phyloP scores from a whole-genome alignment of 345 rosid species.

The Reutealis trisperma region DNA sequence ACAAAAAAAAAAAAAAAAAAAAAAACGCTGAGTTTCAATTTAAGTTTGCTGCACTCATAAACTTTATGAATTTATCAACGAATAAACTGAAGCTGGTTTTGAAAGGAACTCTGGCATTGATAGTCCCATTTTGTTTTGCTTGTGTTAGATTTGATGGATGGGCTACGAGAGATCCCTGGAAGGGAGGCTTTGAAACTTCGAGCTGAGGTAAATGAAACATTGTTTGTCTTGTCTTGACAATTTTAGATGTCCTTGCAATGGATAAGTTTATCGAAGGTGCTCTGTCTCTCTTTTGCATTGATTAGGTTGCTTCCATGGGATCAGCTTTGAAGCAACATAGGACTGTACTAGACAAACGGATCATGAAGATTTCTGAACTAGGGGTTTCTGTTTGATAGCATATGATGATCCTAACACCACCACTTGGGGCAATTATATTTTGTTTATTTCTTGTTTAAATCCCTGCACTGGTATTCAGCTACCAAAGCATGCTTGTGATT shows the following conservation, averaged over 20 bases:
- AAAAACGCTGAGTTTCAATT: background rate
- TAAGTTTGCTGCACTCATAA: background rate
- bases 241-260: background rate
- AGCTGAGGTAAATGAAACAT: slow-evolving; percentile 63
- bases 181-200: slow-evolving; percentile 93
- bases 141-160: slow-evolving; percentile 79
- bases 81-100: background rate
- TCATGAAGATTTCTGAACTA: slow-evolving; percentile 76
- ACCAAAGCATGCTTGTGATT: background rate
- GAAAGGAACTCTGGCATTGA: background rate
- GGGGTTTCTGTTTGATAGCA: slow-evolving; percentile 58
- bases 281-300: slow-evolving; percentile 9
- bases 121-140: background rate
- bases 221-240: background rate
- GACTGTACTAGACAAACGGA: slow-evolving; percentile 57
- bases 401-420: background rate
- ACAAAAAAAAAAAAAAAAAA: no score
- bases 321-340: slow-evolving; percentile 65
- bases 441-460: background rate
- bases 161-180: slow-evolving; percentile 81
- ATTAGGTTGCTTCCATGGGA: slow-evolving; percentile 82
- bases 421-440: background rate
- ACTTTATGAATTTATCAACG: background rate
- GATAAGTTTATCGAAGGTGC: background rate
- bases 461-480: no score